These are phyloP conservation scores for Massariosphaeria phaeospora DNA, from an alignment of 495 filamentous ascomycete genomes.

Conservation along the genomic window DNA sequence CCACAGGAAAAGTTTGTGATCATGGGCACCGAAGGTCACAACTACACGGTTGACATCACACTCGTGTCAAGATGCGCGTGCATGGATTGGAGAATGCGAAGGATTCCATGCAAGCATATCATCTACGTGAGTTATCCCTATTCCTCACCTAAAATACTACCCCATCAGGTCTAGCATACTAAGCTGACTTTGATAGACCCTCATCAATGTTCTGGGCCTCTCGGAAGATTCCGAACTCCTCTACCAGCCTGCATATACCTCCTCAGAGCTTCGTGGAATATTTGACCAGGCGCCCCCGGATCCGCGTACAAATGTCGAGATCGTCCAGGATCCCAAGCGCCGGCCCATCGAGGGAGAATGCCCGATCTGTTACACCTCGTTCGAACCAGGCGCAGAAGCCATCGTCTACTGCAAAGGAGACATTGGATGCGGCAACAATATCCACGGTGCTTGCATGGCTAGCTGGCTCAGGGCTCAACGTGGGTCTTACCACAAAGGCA, in stretches of 20 bases:
- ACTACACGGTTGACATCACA: not conserved
- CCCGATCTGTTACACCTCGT: conserved; percentile 1
- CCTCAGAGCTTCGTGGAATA: too few species aligned
- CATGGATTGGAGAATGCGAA: not conserved
- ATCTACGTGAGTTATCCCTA: not conserved
- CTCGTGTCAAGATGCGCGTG: not conserved
- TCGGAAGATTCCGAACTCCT: too few species aligned
- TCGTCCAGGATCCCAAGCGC: not conserved
- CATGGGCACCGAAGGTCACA: not conserved
- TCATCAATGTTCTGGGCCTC: too few species aligned
- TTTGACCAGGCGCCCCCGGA: too few species aligned
- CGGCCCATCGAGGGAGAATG: conserved; percentile 13
- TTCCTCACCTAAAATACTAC: not conserved
- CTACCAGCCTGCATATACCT: too few species aligned
- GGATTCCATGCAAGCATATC: conserved; percentile 1
- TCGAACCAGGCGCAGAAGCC: not conserved
- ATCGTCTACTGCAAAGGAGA: conserved; percentile 4
- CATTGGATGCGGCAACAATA: conserved; percentile 10
- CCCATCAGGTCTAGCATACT: too few species aligned
- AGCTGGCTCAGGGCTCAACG: not conserved
- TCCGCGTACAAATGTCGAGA: too few species aligned
- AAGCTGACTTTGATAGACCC: too few species aligned
- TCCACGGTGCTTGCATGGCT: not conserved
- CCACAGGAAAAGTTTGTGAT: not conserved
- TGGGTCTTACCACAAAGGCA: not conserved